Evolutionary conservation across 257 asterid species (phyloP).

Genomic region (Solanum pinnatisectum): DNA sequence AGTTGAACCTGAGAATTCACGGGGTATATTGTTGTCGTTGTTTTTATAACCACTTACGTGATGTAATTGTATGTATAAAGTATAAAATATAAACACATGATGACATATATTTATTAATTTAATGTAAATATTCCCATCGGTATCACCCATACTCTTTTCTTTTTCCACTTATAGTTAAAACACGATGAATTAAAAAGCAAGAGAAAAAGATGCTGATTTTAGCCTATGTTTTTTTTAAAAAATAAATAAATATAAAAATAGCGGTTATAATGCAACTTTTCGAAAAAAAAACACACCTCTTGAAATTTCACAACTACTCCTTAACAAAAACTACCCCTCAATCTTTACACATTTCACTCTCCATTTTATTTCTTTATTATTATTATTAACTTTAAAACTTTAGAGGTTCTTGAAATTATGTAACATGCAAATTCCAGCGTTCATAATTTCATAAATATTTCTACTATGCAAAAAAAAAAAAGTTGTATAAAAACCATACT

Average conservation of each 20-base stretch:
- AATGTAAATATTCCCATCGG: background rate
- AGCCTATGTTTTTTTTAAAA: background rate
- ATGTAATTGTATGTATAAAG: background rate
- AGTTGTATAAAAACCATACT: background rate
- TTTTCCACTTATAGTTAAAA: background rate
- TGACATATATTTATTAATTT: background rate
- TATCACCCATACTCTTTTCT: background rate
- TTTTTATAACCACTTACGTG: background rate
- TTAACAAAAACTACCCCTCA: background rate
- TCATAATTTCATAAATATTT: background rate
- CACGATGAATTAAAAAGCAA: background rate
- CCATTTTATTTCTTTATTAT: background rate
- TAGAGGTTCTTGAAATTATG: background rate
- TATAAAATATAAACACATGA: background rate
- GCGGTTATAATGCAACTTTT: background rate
- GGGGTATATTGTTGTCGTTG: background rate
- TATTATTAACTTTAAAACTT: background rate
- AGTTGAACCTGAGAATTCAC: background rate
- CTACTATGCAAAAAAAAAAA: background rate
- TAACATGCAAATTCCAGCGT: background rate
- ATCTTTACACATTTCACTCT: background rate
- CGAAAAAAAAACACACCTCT: background rate
- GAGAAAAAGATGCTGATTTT: background rate
- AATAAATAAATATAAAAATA: background rate
- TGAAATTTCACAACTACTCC: background rate